Percentiles rank a stretch among this genome's conserved stretches.
Evolutionary conservation across 78 protist species (phyloP).

Genomic region (Dictyostelium firmibasis): DNA sequence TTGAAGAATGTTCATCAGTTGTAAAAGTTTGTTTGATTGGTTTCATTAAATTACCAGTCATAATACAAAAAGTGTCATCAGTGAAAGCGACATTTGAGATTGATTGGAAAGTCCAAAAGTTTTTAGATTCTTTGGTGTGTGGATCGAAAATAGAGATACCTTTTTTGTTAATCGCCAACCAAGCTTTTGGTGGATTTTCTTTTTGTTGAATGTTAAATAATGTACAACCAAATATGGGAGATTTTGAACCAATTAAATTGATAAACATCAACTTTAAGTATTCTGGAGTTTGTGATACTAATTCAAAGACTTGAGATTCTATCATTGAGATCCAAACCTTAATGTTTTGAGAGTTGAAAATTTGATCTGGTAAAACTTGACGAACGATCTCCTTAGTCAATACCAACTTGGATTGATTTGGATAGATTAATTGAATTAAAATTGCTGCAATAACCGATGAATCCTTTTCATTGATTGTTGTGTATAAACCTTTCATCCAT

Average conservation of each 20-base stretch:
- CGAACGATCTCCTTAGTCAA: slow-evolving; percentile 32
- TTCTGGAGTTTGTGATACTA: slow-evolving; percentile 61
- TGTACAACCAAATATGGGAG: slow-evolving; percentile 53
- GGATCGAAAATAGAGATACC: slow-evolving; percentile 57
- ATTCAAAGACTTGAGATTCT: slow-evolving; percentile 66
- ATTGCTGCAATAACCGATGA: slow-evolving; percentile 4
- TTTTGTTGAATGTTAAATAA: slow-evolving; percentile 38
- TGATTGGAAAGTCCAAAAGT: slow-evolving; percentile 63
- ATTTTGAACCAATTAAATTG: slow-evolving; percentile 35
- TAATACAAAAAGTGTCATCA: slow-evolving; percentile 51
- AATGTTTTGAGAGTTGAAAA: slow-evolving; percentile 22
- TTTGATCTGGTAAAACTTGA: slow-evolving; percentile 32
- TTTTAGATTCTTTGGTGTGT: slow-evolving; percentile 46
- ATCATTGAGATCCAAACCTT: slow-evolving; percentile 34
- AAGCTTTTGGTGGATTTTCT: slow-evolving; percentile 73
- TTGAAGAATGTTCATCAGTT: slow-evolving; percentile 48
- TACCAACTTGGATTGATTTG: slow-evolving; percentile 60
- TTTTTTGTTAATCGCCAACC: slow-evolving; percentile 34
- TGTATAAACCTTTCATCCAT: slow-evolving; percentile 48
- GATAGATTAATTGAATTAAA: slow-evolving; percentile 36
- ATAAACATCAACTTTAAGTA: slow-evolving; percentile 55
- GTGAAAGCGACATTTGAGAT: slow-evolving; percentile 57
- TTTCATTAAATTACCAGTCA: slow-evolving; percentile 75
- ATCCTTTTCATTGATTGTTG: slow-evolving; percentile 16
- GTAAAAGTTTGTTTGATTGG: slow-evolving; percentile 44